Conservation (phyloP, 2,329 filamentous ascomycete species). For the Ascochyta koolunga region DNA sequence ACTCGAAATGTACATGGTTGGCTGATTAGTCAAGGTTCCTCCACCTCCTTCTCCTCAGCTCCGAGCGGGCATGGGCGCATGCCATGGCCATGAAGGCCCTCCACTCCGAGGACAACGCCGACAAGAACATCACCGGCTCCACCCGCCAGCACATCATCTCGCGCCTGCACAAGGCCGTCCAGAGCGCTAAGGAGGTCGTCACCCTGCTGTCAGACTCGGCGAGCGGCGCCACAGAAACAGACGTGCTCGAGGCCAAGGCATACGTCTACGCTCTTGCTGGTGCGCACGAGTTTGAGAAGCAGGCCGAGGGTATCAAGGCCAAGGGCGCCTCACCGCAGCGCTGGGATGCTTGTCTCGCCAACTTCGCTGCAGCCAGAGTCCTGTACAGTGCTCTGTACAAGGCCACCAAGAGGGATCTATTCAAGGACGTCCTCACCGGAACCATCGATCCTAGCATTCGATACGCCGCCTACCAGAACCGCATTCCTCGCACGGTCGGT, state of each 20-base stretch:
- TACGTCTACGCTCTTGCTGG: conserved; percentile 81
- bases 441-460: conserved; percentile 92
- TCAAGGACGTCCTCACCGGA: conserved; percentile 82
- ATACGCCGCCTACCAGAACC: conserved; percentile 91
- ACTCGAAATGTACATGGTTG: not conserved
- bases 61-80: conserved; percentile 93
- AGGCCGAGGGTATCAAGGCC: conserved; percentile 55
- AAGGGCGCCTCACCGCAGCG: conserved; percentile 52
- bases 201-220: conserved; percentile 67
- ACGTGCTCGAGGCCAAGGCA: conserved; percentile 83
- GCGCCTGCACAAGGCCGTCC: conserved; percentile 79
- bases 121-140: conserved; percentile 76
- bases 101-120: conserved; percentile 74
- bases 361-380: conserved; percentile 77
- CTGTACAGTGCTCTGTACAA: conserved; percentile 80
- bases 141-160: conserved; percentile 89
- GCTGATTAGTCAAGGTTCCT: conserved; percentile 30
- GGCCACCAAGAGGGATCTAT: conserved; percentile 73
- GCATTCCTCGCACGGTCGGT: conserved; percentile 83
- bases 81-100: conserved; percentile 92
- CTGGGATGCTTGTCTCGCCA: conserved; percentile 79
- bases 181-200: conserved; percentile 71
- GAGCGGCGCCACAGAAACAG: conserved; percentile 69
- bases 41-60: conserved; percentile 75
- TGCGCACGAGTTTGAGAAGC: conserved; percentile 83